Conservation (phyloP, 1,284 basidiomycete genomes). For the Caloboletus inedulis region DNA sequence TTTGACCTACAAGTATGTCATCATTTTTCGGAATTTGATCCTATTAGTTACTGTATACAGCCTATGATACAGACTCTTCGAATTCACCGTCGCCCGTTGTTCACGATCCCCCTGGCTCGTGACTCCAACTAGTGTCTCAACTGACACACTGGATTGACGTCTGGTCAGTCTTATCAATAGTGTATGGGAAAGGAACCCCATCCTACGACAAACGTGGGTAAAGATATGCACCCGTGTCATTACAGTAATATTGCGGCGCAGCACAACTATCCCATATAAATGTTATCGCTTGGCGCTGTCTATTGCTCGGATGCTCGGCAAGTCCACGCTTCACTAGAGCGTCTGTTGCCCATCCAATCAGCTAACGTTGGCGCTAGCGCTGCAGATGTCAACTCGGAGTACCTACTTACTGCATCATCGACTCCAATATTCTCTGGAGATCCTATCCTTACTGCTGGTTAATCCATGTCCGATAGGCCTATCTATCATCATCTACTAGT, state of each 20-base stretch:
- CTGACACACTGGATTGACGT: constrained; percentile 6
- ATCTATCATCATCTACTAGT: neutral
- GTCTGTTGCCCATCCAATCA: neutral
- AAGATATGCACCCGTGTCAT: neutral
- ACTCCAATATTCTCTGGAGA: neutral
- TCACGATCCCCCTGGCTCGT: neutral
- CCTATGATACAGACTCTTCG: too few species aligned
- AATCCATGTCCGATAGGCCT: neutral
- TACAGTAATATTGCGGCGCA: neutral
- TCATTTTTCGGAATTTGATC: neutral
- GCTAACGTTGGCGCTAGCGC: too few species aligned
- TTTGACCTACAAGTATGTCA: neutral
- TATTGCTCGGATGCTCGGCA: constrained; percentile 4
- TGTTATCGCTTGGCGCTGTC: constrained; percentile 3
- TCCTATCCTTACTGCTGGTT: neutral
- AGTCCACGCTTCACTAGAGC: neutral
- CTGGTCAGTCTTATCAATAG: constrained; percentile 1
- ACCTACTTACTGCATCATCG: neutral
- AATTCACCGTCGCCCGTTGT: neutral
- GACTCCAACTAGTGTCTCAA: neutral
- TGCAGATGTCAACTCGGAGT: neutral
- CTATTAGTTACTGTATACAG: neutral
- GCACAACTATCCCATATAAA: constrained; percentile 5
- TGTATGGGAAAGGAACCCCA: constrained; percentile 13
- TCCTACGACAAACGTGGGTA: constrained; percentile 20